Evolutionary conservation across 768 basidiomycete genomes (phyloP).

Genomic region (Calvatia gigantea): DNA sequence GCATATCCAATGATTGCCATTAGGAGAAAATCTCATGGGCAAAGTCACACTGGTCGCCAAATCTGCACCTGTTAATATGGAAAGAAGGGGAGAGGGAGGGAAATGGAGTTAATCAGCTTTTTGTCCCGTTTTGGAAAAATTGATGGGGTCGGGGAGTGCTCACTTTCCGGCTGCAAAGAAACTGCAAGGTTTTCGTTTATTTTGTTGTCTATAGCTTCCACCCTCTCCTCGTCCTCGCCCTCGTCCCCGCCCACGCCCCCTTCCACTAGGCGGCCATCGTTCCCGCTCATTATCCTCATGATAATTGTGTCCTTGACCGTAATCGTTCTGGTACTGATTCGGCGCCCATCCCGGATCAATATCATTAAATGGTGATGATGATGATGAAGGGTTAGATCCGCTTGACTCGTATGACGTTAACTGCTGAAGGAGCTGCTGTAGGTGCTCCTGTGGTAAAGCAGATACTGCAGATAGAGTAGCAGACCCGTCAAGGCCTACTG

Average conservation of each 20-base stretch:
- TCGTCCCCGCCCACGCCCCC: constrained; percentile 43
- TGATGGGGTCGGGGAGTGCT: constrained; percentile 51
- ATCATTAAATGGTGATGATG: constrained; percentile 26
- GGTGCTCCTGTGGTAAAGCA: constrained; percentile 52
- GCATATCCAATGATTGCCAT: not conserved
- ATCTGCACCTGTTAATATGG: constrained; percentile 76
- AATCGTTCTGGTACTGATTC: constrained; percentile 43
- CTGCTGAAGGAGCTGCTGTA: constrained; percentile 58
- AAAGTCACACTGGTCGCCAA: constrained; percentile 86
- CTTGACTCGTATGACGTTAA: constrained; percentile 27
- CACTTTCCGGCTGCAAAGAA: constrained; percentile 92
- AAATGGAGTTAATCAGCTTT: constrained; percentile 34
- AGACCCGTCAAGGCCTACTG: constrained; percentile 42
- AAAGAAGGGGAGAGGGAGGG: no score
- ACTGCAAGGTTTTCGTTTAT: constrained; percentile 86
- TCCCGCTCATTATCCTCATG: constrained; percentile 44
- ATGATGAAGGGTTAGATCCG: constrained; percentile 15
- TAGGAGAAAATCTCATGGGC: constrained; percentile 52
- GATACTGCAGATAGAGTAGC: constrained; percentile 41
- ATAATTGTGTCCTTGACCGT: constrained; percentile 48
- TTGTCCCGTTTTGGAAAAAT: constrained; percentile 34
- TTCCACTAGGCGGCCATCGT: constrained; percentile 40
- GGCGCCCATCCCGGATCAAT: constrained; percentile 37
- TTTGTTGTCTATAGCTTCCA: constrained; percentile 63
- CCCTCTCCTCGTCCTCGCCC: constrained; percentile 48